Evolutionary conservation across 2,329 filamentous ascomycete genomes (phyloP).

Genomic region (Sphaerostilbella broomeana): DNA sequence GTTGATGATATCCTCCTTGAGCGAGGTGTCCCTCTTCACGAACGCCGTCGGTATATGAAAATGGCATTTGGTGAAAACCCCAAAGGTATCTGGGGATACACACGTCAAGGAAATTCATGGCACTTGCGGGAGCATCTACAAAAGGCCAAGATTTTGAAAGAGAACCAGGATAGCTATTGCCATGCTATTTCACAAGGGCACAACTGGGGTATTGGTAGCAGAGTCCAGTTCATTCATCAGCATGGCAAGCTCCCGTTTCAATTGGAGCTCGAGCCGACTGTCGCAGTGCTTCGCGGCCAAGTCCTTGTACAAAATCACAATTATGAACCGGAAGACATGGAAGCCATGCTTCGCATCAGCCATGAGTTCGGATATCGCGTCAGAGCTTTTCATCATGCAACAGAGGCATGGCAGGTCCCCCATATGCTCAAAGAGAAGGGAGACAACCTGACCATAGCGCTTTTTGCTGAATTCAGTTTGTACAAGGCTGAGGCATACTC

Average conservation of each 20-base stretch:
- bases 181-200: neutral
- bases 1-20: conserved; percentile 38
- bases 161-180: conserved; percentile 13
- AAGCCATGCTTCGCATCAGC: conserved; percentile 36
- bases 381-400: conserved; percentile 15
- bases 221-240: conserved; percentile 3
- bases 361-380: conserved; percentile 37
- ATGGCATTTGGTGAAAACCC: conserved; percentile 43
- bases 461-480: conserved; percentile 35
- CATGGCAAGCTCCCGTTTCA: conserved; percentile 24
- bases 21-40: conserved; percentile 26
- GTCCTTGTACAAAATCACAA: conserved; percentile 39
- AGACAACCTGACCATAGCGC: conserved; percentile 37
- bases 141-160: conserved; percentile 11
- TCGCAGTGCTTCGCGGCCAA: conserved; percentile 34
- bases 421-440: conserved; percentile 20
- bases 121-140: conserved; percentile 30
- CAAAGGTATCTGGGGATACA: conserved; percentile 30
- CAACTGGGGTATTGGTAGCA: neutral
- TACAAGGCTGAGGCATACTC: conserved; percentile 38
- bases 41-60: conserved; percentile 36
- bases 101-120: conserved; percentile 35
- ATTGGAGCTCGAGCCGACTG: conserved; percentile 34
- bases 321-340: conserved; percentile 38
- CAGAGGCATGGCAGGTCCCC: conserved; percentile 11